Conservation (phyloP, 2,329 filamentous ascomycete species). For the Aspergillus tubingensis region DNA sequence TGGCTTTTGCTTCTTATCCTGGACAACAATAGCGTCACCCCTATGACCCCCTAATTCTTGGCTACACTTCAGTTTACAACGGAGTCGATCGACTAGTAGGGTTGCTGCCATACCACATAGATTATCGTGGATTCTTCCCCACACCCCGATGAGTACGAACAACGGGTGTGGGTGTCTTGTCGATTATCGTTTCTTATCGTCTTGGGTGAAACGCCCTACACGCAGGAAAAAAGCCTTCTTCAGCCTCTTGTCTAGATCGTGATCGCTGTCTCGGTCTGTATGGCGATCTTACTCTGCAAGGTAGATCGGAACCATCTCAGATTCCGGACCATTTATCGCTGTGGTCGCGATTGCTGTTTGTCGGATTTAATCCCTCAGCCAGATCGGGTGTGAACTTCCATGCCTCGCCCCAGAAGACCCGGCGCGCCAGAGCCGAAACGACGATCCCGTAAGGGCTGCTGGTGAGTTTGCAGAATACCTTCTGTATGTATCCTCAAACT, state of each 20-base stretch:
- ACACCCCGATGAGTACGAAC: slow-evolving; percentile 39
- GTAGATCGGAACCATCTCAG: slow-evolving; percentile 23
- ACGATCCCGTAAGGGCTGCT: slow-evolving; percentile 68
- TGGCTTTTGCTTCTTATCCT: neutral
- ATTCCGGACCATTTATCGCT: slow-evolving; percentile 22
- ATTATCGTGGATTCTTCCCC: slow-evolving; percentile 17
- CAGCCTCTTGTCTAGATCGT: slow-evolving; percentile 12
- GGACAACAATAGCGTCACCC: neutral
- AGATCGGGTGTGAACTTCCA: slow-evolving; percentile 28
- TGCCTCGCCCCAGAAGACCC: slow-evolving; percentile 68
- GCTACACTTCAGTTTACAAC: neutral
- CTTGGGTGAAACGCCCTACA: slow-evolving; percentile 34
- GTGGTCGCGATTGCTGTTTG: slow-evolving; percentile 20
- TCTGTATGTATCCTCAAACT: neutral
- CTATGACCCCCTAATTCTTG: neutral
- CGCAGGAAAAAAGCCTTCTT: slow-evolving; percentile 29
- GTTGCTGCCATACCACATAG: neutral
- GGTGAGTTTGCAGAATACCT: slow-evolving; percentile 47
- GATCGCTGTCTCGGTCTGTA: slow-evolving; percentile 23
- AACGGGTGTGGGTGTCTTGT: slow-evolving; percentile 37
- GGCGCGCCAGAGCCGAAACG: slow-evolving; percentile 66
- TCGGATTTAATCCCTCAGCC: slow-evolving; percentile 17
- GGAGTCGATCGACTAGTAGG: neutral
- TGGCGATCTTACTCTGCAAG: slow-evolving; percentile 27
- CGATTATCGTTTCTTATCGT: slow-evolving; percentile 40